These are phyloP conservation scores for Cyclanthera cordifolia DNA, from an alignment of 306 rosid genomes.

Conservation along the genomic window DNA sequence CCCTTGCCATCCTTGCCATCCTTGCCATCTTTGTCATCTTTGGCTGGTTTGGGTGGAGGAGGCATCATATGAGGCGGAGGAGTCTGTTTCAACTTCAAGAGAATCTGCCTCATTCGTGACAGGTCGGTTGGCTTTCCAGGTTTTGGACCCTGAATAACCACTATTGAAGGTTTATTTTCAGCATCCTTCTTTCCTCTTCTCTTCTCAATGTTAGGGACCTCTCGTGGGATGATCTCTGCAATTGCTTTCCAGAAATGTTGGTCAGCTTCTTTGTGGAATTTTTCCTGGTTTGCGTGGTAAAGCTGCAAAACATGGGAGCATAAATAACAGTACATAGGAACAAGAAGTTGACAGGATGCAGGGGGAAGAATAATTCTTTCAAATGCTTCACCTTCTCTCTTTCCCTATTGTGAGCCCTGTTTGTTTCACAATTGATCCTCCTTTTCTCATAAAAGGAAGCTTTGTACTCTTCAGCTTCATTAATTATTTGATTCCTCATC, in stretches of 20 bases:
- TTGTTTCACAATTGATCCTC: slow-evolving; percentile 60
- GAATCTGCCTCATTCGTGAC: slow-evolving; percentile 74
- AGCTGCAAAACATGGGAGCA: slow-evolving; percentile 28
- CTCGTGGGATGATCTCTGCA: slow-evolving; percentile 76
- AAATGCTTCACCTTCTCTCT: slow-evolving; percentile 57
- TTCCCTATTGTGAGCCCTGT: slow-evolving; percentile 56
- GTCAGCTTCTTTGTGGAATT: slow-evolving; percentile 92
- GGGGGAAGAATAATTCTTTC: background rate
- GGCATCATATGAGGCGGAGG: slow-evolving; percentile 89
- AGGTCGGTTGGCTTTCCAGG: slow-evolving; percentile 94
- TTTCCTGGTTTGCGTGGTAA: slow-evolving; percentile 65
- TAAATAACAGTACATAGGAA: background rate
- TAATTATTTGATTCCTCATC: slow-evolving; percentile 70
- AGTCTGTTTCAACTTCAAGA: slow-evolving; percentile 62
- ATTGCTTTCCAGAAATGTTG: slow-evolving; percentile 89
- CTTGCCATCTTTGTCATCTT: slow-evolving; percentile 35
- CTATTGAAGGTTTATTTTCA: slow-evolving; percentile 50
- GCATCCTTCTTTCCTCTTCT: slow-evolving; percentile 80
- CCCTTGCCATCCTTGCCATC: background rate
- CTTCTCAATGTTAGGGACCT: slow-evolving; percentile 87
- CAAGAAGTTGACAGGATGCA: slow-evolving; percentile 8
- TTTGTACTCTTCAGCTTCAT: slow-evolving; percentile 81
- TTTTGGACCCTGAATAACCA: slow-evolving; percentile 79
- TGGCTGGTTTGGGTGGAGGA: slow-evolving; percentile 54
- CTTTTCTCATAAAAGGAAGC: slow-evolving; percentile 65